A percentile compares a stretch with the other conserved stretches of the same genome.
phyloP scores from a whole-genome alignment of 2,329 filamentous ascomycete genomes.

The Daldinia sp. region DNA sequence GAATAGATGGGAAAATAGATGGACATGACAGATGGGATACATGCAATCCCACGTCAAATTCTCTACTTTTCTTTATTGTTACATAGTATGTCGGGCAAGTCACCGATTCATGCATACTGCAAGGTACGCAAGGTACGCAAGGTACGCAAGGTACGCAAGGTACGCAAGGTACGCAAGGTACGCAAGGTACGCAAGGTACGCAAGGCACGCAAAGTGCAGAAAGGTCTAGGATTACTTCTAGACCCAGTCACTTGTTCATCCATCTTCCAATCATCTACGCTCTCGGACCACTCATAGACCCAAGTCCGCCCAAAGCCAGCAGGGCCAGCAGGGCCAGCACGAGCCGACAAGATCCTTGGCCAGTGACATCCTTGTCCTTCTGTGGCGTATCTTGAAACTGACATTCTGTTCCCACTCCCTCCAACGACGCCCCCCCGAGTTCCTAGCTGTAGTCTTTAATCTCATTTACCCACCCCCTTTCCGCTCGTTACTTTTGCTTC shows the following conservation, averaged over 20 bases:
- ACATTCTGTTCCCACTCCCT: constrained; percentile 31
- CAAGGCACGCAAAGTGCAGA: constrained; percentile 43
- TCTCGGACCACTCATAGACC: background rate
- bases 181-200: no score
- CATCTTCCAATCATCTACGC: constrained; percentile 5
- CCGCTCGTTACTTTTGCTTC: constrained; percentile 23
- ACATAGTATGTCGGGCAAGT: constrained; percentile 26
- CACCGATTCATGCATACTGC: constrained; percentile 37
- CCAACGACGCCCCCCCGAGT: constrained; percentile 30
- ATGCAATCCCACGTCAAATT: constrained; percentile 7
- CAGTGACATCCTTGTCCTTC: constrained; percentile 16
- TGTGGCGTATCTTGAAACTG: constrained; percentile 32
- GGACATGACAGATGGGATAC: constrained; percentile 11
- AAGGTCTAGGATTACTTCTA: background rate
- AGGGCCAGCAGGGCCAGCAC: background rate
- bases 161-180: no score
- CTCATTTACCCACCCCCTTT: constrained; percentile 37
- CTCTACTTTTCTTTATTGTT: no score
- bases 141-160: no score
- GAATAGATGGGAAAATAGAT: constrained; percentile 8
- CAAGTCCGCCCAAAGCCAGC: no score
- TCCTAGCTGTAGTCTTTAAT: constrained; percentile 38
- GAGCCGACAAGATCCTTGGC: constrained; percentile 1
- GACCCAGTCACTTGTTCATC: constrained; percentile 1
- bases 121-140: no score